phyloP scores from a whole-genome alignment of 73 alveolate species.

The Durusdinium trenchii region DNA sequence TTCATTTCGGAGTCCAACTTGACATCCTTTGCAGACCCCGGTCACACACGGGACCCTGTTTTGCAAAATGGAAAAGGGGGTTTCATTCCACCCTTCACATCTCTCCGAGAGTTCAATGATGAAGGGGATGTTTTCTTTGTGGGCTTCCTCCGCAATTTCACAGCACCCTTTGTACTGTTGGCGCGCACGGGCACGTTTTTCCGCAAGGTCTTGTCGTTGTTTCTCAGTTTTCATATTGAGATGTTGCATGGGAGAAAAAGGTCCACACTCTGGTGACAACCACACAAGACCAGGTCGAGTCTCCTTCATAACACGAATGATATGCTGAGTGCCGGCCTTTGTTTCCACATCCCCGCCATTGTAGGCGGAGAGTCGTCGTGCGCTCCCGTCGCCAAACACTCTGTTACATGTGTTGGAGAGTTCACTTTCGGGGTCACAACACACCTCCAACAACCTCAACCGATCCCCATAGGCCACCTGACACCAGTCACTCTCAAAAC shows the following conservation, averaged over 20 bases:
- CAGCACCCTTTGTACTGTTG: neutral
- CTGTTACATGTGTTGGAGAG: neutral
- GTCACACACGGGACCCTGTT: too few relatives aligned
- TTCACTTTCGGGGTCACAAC: neutral
- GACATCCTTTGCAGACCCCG: conserved; percentile 23
- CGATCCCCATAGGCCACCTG: neutral
- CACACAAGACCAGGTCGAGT: neutral
- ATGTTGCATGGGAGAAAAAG: conserved; percentile 2
- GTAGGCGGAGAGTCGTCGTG: neutral
- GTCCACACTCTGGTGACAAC: neutral
- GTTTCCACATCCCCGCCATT: conserved; percentile 28
- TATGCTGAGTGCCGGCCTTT: neutral
- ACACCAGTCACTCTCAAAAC: neutral
- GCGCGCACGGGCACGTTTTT: neutral
- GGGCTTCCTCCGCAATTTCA: neutral
- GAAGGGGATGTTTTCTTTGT: neutral
- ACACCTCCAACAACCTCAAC: neutral
- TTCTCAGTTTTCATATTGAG: neutral
- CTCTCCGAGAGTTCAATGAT: neutral
- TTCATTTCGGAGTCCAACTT: neutral
- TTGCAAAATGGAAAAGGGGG: neutral
- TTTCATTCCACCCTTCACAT: neutral
- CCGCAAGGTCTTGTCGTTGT: neutral
- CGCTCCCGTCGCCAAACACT: neutral
- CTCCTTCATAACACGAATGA: neutral